phyloP scores from a whole-genome alignment of 2,329 filamentous ascomycete species.

The Xylariomycetidae sp. region DNA sequence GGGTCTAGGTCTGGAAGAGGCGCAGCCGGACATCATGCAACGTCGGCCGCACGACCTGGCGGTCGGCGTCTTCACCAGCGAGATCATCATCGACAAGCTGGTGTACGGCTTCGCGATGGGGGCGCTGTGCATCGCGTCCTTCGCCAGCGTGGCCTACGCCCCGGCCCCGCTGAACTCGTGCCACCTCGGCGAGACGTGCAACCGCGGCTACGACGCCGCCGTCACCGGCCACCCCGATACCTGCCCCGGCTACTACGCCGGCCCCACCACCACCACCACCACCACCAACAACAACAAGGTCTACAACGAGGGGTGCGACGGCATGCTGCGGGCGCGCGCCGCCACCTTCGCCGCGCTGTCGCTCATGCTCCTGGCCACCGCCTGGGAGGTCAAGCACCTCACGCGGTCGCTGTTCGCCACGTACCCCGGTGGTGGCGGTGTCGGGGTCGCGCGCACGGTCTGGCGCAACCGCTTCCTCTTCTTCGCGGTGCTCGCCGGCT shows the following conservation, averaged over 20 bases:
- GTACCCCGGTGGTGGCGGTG: slow-evolving; percentile 45
- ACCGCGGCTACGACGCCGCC: not conserved
- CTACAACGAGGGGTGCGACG: slow-evolving; percentile 43
- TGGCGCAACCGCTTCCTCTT: slow-evolving; percentile 65
- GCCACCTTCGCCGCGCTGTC: slow-evolving; percentile 65
- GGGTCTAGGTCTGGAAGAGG: slow-evolving; percentile 65
- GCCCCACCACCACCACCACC: slow-evolving; percentile 13
- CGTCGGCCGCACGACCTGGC: slow-evolving; percentile 58
- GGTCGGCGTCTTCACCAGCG: slow-evolving; percentile 56
- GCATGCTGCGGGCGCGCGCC: slow-evolving; percentile 58
- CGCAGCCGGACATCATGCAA: slow-evolving; percentile 59
- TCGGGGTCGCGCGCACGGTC: slow-evolving; percentile 53
- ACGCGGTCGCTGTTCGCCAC: slow-evolving; percentile 64
- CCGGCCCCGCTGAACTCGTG: too few species aligned
- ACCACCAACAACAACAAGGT: slow-evolving; percentile 49
- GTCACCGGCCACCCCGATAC: not conserved
- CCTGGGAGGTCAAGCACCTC: slow-evolving; percentile 70
- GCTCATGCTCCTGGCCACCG: slow-evolving; percentile 61
- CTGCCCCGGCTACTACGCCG: not conserved
- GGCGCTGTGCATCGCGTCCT: slow-evolving; percentile 53
- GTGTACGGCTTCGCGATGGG: slow-evolving; percentile 61
- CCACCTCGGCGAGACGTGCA: slow-evolving; percentile 2
- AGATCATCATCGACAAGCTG: slow-evolving; percentile 62
- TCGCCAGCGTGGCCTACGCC: slow-evolving; percentile 52
- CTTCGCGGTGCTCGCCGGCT: slow-evolving; percentile 55